phyloP scores from a whole-genome alignment of 768 basidiomycete species.

The Mycena vitilis region DNA sequence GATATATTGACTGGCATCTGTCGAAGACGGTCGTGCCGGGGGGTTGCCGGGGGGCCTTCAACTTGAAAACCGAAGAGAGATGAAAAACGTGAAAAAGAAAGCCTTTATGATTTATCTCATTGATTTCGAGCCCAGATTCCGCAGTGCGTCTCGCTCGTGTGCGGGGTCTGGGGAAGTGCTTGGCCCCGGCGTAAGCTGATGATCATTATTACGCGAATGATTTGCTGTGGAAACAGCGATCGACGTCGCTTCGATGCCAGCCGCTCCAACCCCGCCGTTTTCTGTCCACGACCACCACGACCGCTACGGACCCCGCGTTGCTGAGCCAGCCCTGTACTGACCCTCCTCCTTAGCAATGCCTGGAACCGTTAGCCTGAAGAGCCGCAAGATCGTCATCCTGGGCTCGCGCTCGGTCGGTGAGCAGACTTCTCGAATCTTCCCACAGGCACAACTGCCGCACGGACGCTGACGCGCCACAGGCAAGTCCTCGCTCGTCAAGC shows the following conservation, averaged over 20 bases:
- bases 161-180: too few species aligned
- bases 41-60: too few species aligned
- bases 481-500: slow-evolving; percentile 92
- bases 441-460: slow-evolving; percentile 6
- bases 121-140: too few species aligned
- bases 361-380: slow-evolving; percentile 22
- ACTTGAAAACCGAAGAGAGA: too few species aligned
- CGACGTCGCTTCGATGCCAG: slow-evolving; percentile 15
- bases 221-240: slow-evolving; percentile 7
- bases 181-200: neutral
- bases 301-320: neutral
- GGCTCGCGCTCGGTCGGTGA: slow-evolving; percentile 91
- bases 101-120: too few species aligned
- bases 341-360: slow-evolving; percentile 14
- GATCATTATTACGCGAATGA: slow-evolving; percentile 27
- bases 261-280: slow-evolving; percentile 7
- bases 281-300: neutral
- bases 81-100: too few species aligned
- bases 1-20: too few species aligned
- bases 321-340: slow-evolving; percentile 1
- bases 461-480: slow-evolving; percentile 59
- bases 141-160: too few species aligned
- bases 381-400: slow-evolving; percentile 85
- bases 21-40: too few species aligned
- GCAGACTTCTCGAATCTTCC: slow-evolving; percentile 40